Evolutionary conservation across 331 rosid genomes (phyloP).

Genomic region (Malus hybrid): DNA sequence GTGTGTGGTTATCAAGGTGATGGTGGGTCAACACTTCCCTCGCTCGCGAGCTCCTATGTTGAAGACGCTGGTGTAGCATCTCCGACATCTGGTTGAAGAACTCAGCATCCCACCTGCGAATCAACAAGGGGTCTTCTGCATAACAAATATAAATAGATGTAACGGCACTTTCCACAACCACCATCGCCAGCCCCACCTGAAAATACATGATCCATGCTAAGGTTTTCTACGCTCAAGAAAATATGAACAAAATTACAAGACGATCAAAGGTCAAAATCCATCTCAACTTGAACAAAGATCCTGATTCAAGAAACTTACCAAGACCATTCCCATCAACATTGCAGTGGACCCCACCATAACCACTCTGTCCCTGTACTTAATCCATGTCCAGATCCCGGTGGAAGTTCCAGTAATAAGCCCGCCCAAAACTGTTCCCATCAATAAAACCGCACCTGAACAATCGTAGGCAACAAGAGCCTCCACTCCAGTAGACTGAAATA

Average conservation of each 20-base stretch:
- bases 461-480: conserved; percentile 89
- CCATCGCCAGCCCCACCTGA: conserved; percentile 96
- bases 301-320: conserved; percentile 43
- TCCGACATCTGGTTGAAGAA: conserved; percentile 91
- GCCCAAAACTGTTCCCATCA: conserved; percentile 81
- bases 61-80: conserved; percentile 89
- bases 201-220: conserved; percentile 1
- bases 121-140: conserved; percentile 87
- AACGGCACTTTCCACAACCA: conserved; percentile 94
- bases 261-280: no score
- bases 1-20: conserved; percentile 38
- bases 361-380: conserved; percentile 66
- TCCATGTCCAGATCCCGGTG: conserved; percentile 90
- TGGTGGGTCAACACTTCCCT: conserved; percentile 55
- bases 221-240: neutral
- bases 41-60: conserved; percentile 65
- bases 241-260: neutral
- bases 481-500: conserved; percentile 95
- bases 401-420: conserved; percentile 94
- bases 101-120: conserved; percentile 85
- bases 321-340: conserved; percentile 91
- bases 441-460: conserved; percentile 91
- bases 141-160: conserved; percentile 91
- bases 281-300: neutral
- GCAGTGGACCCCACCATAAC: conserved; percentile 88